Percentiles rank a stretch among this genome's conserved stretches.
phyloP scores from a whole-genome alignment of 768 basidiomycete genomes.

The Imleria badia region DNA sequence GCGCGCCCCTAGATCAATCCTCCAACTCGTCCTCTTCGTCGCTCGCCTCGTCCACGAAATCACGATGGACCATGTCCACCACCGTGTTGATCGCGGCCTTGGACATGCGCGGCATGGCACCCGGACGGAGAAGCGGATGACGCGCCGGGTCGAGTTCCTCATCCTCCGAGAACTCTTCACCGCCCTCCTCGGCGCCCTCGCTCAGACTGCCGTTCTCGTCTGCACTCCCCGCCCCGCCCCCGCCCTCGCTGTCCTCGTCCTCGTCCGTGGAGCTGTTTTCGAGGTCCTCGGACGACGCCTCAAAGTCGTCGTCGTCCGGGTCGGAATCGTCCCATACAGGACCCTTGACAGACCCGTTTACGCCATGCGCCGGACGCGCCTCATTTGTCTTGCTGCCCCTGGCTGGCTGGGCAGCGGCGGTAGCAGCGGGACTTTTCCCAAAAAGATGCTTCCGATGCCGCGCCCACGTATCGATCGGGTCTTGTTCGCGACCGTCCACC shows the following conservation, averaged over 20 bases:
- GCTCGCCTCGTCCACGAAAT: slow-evolving; percentile 40
- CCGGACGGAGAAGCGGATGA: slow-evolving; percentile 64
- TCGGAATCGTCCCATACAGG: slow-evolving; percentile 35
- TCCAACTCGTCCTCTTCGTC: slow-evolving; percentile 51
- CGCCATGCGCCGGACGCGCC: background rate
- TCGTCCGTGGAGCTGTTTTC: slow-evolving; percentile 39
- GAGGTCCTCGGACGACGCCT: slow-evolving; percentile 43
- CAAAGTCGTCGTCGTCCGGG: slow-evolving; percentile 37
- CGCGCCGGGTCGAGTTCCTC: slow-evolving; percentile 50
- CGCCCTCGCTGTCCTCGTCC: slow-evolving; percentile 29
- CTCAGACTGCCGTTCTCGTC: slow-evolving; percentile 32
- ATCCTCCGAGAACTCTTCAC: slow-evolving; percentile 40
- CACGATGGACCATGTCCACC: slow-evolving; percentile 58
- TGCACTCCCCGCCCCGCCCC: slow-evolving; percentile 16
- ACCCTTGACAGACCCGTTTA: slow-evolving; percentile 22
- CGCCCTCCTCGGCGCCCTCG: slow-evolving; percentile 36
- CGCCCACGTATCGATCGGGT: slow-evolving; percentile 67
- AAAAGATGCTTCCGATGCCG: slow-evolving; percentile 54
- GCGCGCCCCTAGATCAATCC: slow-evolving; percentile 29
- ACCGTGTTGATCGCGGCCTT: slow-evolving; percentile 64
- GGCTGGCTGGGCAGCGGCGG: background rate
- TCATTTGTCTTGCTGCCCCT: background rate
- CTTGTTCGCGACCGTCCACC: slow-evolving; percentile 69
- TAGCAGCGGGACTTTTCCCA: slow-evolving; percentile 33
- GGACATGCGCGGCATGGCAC: slow-evolving; percentile 70